Conservation (phyloP, 78 protist species). For the Ministeria vibrans region DNA sequence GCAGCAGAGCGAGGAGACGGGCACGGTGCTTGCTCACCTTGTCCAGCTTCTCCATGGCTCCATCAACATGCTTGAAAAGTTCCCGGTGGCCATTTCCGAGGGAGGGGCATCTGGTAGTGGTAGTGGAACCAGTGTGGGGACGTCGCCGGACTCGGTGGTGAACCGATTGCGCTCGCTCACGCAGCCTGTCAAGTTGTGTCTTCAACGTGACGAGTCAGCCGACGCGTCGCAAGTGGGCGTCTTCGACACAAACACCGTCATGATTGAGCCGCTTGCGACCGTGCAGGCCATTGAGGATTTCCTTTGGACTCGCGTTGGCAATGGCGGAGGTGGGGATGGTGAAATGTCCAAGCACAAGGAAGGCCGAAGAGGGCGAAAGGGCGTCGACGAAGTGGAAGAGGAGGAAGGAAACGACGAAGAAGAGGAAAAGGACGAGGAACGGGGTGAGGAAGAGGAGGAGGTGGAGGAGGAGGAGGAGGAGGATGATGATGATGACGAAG, state of each 20-base stretch:
- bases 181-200: slow-evolving; percentile 18
- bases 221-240: too few relatives aligned
- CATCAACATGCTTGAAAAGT: not conserved
- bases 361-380: not conserved
- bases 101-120: not conserved
- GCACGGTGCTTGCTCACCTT: not conserved
- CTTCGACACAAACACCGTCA: not conserved
- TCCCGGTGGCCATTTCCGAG: not conserved
- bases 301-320: slow-evolving; percentile 27
- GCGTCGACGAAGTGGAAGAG: not conserved
- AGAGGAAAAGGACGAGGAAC: not conserved
- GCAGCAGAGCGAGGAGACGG: too few relatives aligned
- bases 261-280: slow-evolving; percentile 46
- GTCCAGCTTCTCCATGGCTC: not conserved
- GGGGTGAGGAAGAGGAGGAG: not conserved
- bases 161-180: not conserved
- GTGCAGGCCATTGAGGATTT: slow-evolving; percentile 37
- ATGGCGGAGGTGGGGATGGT: not conserved
- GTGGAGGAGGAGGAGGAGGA: not conserved
- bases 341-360: not conserved
- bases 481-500: not conserved
- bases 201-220: not conserved
- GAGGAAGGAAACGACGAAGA: not conserved
- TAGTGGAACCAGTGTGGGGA: not conserved
- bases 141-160: not conserved